Evolutionary conservation across 495 filamentous ascomycete species (phyloP).

Genomic region (Penicillium waksmanii): DNA sequence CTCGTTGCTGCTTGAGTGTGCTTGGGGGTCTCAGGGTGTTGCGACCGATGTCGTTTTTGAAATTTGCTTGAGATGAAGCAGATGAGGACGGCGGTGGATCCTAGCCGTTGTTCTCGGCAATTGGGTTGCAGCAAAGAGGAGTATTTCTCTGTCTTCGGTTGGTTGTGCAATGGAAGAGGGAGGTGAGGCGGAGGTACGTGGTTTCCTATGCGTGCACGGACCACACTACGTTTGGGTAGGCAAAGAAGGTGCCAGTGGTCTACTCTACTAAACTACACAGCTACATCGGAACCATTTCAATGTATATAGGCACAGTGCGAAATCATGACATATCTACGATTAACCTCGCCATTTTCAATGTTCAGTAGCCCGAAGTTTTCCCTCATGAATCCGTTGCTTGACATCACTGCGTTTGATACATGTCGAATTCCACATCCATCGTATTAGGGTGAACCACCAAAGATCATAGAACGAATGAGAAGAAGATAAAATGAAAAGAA

Average conservation of each 20-base stretch:
- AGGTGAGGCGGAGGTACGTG: constrained; percentile 25
- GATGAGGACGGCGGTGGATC: neutral
- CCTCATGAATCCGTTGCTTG: constrained; percentile 27
- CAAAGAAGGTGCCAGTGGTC: neutral
- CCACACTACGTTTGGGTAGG: constrained; percentile 9
- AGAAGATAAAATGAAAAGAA: constrained; percentile 17
- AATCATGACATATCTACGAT: constrained; percentile 38
- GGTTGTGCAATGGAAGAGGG: constrained; percentile 10
- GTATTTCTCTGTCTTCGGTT: neutral
- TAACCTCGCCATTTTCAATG: constrained; percentile 34
- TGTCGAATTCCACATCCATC: constrained; percentile 45
- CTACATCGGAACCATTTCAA: constrained; percentile 3
- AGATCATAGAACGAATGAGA: constrained; percentile 46
- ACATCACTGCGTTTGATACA: constrained; percentile 42
- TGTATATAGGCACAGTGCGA: constrained; percentile 11
- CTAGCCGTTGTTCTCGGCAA: neutral
- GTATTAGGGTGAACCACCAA: constrained; percentile 52
- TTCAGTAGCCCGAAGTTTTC: constrained; percentile 33
- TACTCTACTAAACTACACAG: neutral
- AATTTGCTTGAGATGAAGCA: too few relatives aligned
- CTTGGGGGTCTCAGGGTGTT: neutral
- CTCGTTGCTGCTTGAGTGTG: constrained; percentile 6
- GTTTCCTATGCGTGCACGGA: constrained; percentile 30
- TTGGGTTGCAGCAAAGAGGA: neutral
- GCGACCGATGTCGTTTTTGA: neutral